A percentile compares a stretch with the other conserved stretches of the same genome.
Conservation (phyloP, 768 basidiomycete genomes). For the Amanita phalloides region DNA sequence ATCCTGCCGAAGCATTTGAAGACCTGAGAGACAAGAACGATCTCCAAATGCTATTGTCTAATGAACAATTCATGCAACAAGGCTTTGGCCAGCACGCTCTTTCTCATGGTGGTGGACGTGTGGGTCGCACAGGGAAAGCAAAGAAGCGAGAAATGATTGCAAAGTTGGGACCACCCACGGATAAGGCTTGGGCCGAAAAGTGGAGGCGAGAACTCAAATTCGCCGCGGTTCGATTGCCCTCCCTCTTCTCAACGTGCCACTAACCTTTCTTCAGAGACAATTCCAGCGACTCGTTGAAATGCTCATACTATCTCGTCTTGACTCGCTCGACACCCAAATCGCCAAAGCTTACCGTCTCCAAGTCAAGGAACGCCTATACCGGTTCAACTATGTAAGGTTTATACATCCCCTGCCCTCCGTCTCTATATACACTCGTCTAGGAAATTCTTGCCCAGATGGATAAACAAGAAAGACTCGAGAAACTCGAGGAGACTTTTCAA, state of each 20-base stretch:
- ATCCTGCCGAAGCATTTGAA: constrained; percentile 96
- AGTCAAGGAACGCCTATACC: constrained; percentile 90
- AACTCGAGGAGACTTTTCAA: constrained; percentile 89
- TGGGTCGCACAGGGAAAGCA: constrained; percentile 31
- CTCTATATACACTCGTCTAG: constrained; percentile 24
- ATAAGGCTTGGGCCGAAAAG: constrained; percentile 67
- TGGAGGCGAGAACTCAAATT: constrained; percentile 83
- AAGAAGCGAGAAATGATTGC: constrained; percentile 30
- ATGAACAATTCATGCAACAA: constrained; percentile 60
- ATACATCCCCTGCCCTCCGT: background rate
- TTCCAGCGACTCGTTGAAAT: constrained; percentile 90
- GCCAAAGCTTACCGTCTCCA: constrained; percentile 70
- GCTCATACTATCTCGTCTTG: constrained; percentile 66
- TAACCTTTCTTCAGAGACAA: constrained; percentile 55
- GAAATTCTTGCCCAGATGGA: constrained; percentile 85
- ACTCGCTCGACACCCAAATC: constrained; percentile 43
- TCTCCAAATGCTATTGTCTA: constrained; percentile 60
- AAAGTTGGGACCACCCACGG: constrained; percentile 68
- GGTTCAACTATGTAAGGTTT: constrained; percentile 83
- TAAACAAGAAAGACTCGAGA: constrained; percentile 76
- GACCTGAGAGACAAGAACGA: constrained; percentile 92
- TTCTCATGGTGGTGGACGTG: constrained; percentile 40
- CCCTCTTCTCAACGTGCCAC: background rate
- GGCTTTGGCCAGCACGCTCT: constrained; percentile 40
- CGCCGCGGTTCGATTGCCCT: constrained; percentile 50